Evolutionary conservation across 768 basidiomycete genomes (phyloP).

Genomic region (Collybia sp.): DNA sequence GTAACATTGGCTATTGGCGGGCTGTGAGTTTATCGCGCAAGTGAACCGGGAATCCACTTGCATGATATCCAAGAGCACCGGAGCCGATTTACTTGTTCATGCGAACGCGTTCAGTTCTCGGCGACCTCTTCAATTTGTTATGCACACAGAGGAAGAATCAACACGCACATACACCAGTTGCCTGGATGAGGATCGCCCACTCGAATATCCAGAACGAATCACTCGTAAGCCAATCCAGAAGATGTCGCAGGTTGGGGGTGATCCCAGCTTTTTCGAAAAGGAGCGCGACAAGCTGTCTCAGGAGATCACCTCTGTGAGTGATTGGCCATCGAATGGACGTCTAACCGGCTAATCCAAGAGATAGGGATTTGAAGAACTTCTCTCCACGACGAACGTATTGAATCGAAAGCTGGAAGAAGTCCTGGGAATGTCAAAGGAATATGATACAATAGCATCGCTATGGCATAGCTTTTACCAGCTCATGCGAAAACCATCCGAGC

Average conservation of each 20-base stretch:
- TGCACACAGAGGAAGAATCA: too few species aligned
- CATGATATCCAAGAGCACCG: too few species aligned
- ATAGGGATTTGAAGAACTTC: slow-evolving; percentile 86
- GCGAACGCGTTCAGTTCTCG: too few species aligned
- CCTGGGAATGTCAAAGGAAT: slow-evolving; percentile 87
- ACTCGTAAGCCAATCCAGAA: background rate
- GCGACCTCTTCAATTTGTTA: too few species aligned
- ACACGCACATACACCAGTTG: too few species aligned
- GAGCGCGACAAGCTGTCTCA: slow-evolving; percentile 71
- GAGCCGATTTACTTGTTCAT: too few species aligned
- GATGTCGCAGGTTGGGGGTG: slow-evolving; percentile 40
- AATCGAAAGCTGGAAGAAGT: slow-evolving; percentile 94
- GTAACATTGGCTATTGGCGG: too few species aligned
- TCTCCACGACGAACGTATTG: slow-evolving; percentile 78
- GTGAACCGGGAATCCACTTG: too few species aligned
- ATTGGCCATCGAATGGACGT: background rate
- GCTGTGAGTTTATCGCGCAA: too few species aligned
- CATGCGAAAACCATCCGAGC: slow-evolving; percentile 53
- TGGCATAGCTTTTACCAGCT: slow-evolving; percentile 81
- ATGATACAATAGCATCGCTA: slow-evolving; percentile 80
- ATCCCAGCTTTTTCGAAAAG: slow-evolving; percentile 66
- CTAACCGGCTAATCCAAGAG: background rate
- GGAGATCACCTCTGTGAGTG: slow-evolving; percentile 68
- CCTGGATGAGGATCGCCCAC: too few species aligned
- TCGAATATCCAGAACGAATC: background rate